phyloP scores from a whole-genome alignment of 2,329 filamentous ascomycete species.

The Sclerotinia sclerotiorum region DNA sequence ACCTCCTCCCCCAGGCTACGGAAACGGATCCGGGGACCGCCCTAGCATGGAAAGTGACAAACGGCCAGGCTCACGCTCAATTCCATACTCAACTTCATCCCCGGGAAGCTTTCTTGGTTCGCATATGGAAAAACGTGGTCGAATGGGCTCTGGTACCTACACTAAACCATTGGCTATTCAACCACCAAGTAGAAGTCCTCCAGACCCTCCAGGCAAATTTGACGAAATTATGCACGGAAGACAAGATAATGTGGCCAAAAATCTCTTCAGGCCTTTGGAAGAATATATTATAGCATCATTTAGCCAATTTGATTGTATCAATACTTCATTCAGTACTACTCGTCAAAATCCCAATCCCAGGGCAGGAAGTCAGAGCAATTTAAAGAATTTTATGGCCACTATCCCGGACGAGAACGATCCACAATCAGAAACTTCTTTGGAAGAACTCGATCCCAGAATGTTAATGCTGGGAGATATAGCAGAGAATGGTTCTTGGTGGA shows the following conservation, averaged over 20 bases:
- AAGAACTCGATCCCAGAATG: conserved; percentile 72
- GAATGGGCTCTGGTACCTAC: conserved; percentile 18
- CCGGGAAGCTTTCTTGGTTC: conserved; percentile 33
- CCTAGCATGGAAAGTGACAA: background rate
- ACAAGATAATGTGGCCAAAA: conserved; percentile 44
- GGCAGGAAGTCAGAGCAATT: conserved; percentile 36
- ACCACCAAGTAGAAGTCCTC: conserved; percentile 16
- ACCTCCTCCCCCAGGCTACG: conserved; percentile 3
- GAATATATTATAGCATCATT: conserved; percentile 73
- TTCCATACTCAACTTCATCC: conserved; percentile 35
- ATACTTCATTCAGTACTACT: conserved; percentile 67
- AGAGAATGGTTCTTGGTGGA: conserved; percentile 84
- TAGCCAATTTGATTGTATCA: conserved; percentile 69
- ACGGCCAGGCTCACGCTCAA: conserved; percentile 16
- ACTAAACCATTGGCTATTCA: background rate
- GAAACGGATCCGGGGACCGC: background rate
- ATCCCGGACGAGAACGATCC: conserved; percentile 38
- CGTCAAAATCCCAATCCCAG: conserved; percentile 43
- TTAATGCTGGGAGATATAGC: conserved; percentile 72
- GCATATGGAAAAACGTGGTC: conserved; percentile 22
- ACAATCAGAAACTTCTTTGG: conserved; percentile 42
- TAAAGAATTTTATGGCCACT: conserved; percentile 32
- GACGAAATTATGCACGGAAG: conserved; percentile 41
- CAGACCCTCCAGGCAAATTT: conserved; percentile 9
- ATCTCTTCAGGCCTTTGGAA: conserved; percentile 73